These are phyloP conservation scores for Triadica sebifera DNA, from an alignment of 345 rosid species.

Conservation along the genomic window DNA sequence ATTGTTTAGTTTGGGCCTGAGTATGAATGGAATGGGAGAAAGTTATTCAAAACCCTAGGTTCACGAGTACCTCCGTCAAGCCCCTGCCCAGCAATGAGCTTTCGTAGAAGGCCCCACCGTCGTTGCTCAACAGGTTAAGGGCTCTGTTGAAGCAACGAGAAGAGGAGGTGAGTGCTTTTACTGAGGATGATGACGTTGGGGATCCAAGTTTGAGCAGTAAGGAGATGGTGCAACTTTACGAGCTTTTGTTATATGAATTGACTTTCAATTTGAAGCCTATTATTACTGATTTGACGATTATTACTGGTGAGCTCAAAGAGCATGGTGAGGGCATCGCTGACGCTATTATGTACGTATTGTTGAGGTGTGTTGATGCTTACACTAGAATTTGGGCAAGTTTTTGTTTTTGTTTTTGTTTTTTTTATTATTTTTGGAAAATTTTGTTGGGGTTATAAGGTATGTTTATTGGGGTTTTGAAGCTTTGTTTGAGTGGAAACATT, in stretches of 20 bases:
- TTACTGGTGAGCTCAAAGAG: conserved; percentile 81
- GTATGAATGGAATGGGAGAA: conserved; percentile 1
- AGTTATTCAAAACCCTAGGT: conserved; percentile 8
- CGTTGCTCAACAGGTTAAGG: conserved; percentile 61
- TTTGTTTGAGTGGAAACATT: not conserved
- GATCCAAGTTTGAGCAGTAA: conserved; percentile 8
- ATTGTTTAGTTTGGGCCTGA: not conserved
- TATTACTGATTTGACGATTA: conserved; percentile 90
- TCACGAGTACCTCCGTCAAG: not conserved
- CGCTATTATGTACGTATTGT: conserved; percentile 77
- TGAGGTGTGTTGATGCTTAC: conserved; percentile 49
- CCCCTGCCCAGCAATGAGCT: not conserved
- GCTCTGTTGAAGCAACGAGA: conserved; percentile 62
- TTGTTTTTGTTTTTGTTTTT: no score
- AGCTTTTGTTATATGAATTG: conserved; percentile 61
- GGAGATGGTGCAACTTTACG: conserved; percentile 74
- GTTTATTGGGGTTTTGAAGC: not conserved
- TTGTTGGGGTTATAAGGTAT: not conserved
- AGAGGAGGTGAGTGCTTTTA: conserved; percentile 36
- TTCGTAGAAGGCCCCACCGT: conserved; percentile 42
- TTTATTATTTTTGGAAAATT: not conserved
- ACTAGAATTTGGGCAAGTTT: not conserved
- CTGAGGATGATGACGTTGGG: conserved; percentile 27
- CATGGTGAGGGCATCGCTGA: conserved; percentile 80
- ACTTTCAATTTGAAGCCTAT: conserved; percentile 93